phyloP scores from a whole-genome alignment of 371 early-diverging fungal species.

The Zopfochytrium polystomum region DNA sequence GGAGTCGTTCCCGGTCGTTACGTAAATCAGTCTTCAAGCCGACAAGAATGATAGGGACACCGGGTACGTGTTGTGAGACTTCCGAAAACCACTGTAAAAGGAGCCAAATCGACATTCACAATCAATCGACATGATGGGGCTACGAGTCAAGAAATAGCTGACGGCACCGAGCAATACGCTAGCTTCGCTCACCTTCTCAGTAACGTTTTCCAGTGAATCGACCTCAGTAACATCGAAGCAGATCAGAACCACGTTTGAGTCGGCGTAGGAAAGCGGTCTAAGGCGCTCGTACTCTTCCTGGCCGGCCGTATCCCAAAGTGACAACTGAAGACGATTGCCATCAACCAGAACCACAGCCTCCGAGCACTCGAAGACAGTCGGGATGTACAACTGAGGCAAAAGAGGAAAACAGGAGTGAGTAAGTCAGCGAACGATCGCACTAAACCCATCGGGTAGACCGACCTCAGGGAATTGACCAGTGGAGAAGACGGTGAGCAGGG shows the following conservation, averaged over 20 bases:
- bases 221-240: slow-evolving; percentile 46
- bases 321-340: slow-evolving; percentile 76
- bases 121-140: no score
- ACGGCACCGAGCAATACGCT: no score
- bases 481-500: slow-evolving; percentile 88
- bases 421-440: not conserved
- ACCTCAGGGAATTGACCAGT: slow-evolving; percentile 90
- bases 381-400: slow-evolving; percentile 61
- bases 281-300: no score
- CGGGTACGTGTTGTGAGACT: slow-evolving; percentile 83
- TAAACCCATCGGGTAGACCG: slow-evolving; percentile 12
- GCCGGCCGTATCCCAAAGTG: slow-evolving; percentile 96
- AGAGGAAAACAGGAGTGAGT: not conserved
- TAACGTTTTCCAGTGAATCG: slow-evolving; percentile 22
- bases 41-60: slow-evolving; percentile 75
- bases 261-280: slow-evolving; percentile 91
- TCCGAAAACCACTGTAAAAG: slow-evolving; percentile 81
- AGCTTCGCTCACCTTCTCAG: no score
- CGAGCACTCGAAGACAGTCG: slow-evolving; percentile 95
- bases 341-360: slow-evolving; percentile 91
- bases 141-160: no score
- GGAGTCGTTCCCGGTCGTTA: slow-evolving; percentile 71
- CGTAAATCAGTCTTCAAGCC: slow-evolving; percentile 93
- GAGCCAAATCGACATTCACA: no score
- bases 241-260: slow-evolving; percentile 90